Evolutionary conservation across 2,329 filamentous ascomycete species (phyloP).

Genomic region (Sclerotinia minor): DNA sequence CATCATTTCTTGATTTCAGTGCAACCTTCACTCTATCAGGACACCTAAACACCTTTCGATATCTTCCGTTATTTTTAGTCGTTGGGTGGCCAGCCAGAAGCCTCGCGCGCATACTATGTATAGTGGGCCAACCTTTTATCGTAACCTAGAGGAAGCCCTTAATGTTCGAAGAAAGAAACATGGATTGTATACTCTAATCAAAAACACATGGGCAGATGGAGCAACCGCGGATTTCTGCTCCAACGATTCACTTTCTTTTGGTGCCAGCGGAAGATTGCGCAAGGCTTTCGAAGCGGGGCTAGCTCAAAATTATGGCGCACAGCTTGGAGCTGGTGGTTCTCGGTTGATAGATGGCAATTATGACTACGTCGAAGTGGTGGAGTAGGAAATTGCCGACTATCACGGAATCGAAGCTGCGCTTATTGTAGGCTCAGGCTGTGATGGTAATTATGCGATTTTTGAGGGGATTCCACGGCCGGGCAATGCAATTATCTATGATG

Average conservation of each 20-base stretch:
- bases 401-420: not conserved
- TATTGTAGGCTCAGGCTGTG: not conserved
- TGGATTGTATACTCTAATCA: not conserved
- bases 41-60: not conserved
- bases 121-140: not conserved
- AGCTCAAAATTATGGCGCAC: not conserved
- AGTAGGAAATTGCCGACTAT: slow-evolving; percentile 3
- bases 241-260: slow-evolving; percentile 1
- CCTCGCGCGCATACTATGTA: not conserved
- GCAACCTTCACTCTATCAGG: not conserved
- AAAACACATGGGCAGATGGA: slow-evolving; percentile 4
- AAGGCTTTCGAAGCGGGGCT: not conserved
- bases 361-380: not conserved
- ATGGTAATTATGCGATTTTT: slow-evolving; percentile 1
- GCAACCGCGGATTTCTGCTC: not conserved
- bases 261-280: not conserved
- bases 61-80: not conserved
- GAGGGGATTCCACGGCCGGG: not conserved
- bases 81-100: not conserved
- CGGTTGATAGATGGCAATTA: not conserved
- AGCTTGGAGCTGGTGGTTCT: not conserved
- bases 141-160: not conserved
- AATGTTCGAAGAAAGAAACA: not conserved
- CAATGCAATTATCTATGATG: slow-evolving; percentile 11
- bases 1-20: not conserved